Evolutionary conservation across 352 stramenopile species (phyloP), one percentile per base, ranked within the genome.

Genomic region (Phytopythium oedochilum): DNA sequence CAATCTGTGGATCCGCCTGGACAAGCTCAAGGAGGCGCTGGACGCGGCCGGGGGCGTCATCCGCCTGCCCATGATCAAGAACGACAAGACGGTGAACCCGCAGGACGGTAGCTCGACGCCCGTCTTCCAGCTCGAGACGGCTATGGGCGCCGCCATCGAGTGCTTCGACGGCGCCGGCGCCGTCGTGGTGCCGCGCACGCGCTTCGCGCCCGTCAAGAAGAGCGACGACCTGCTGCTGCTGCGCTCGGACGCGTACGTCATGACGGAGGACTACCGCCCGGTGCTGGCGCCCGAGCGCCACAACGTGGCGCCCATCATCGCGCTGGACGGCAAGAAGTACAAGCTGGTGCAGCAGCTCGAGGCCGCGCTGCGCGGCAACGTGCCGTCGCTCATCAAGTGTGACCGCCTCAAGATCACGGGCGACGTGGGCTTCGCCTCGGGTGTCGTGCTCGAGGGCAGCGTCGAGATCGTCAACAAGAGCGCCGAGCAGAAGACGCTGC

Each of bases 291-390:
- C 96, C n/a, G 81, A 96, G 64, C 96, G 94, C 64, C 88, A 97
- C 55, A 89, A 89, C 35, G 75, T 89, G n/a, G 96, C 96, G n/a
- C 96, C 97, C 25, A 88, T 98, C 28, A 93, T 99, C 38, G 68
- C 73, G 15, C 78, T 99, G 26, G 97, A 99, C 68, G 86, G 81
- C 48, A 99, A 99, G 78, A 96, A 98, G 54, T 99, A 98, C 82
- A 99, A 99, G 78, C 71, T 99, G 26, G 97, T 99, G 57, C 92
- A 97, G 71, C 88, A 98, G 57, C 83, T 99, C 3, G 97, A 99
- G 70, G 94, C 90, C 26, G 83, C 95, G 20, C 95, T 97, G 29
- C 72, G 74, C 43, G 81, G 86, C 51, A 98, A 98, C 53, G 89
- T 97, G 59, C 96, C 96, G 35, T 99, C 95, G 58, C 83, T 99